Conservation (phyloP, 805 yeast genomes). For the Barnettozyma salicaria region DNA sequence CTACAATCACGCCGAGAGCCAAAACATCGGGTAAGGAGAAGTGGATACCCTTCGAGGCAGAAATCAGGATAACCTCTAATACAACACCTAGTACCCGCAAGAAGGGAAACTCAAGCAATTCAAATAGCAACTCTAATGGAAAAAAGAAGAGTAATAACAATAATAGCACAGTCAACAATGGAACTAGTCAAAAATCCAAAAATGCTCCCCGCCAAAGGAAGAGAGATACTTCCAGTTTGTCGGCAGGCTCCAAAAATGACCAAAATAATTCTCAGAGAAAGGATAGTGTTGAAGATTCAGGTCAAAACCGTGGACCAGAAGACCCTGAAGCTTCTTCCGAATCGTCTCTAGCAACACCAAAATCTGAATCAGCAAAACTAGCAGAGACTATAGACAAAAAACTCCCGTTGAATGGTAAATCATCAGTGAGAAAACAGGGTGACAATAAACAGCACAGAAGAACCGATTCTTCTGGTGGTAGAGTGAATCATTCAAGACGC, state of each 20-base stretch:
- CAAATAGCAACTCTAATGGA: constrained; percentile 6
- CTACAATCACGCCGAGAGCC: constrained; percentile 11
- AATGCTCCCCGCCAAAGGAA: constrained; percentile 2
- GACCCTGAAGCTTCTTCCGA: no score
- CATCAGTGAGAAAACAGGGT: background rate
- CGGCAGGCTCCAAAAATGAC: background rate
- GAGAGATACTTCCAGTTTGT: constrained; percentile 1
- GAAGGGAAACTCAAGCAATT: constrained; percentile 4
- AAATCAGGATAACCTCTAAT: constrained; percentile 34
- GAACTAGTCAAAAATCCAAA: constrained; percentile 4
- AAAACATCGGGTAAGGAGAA: constrained; percentile 42
- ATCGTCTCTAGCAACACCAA: no score
- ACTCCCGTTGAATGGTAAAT: no score
- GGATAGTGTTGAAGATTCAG: background rate
- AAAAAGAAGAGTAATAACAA: constrained; percentile 13
- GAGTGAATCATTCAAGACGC: constrained; percentile 7
- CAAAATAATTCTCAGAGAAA: constrained; percentile 2
- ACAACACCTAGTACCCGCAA: constrained; percentile 2
- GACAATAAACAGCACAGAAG: background rate
- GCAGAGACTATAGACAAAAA: no score
- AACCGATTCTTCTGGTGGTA: constrained; percentile 2
- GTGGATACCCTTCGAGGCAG: constrained; percentile 62
- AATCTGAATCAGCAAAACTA: no score
- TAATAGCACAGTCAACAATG: constrained; percentile 4
- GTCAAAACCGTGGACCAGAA: background rate